Base-by-base conservation (phyloP, 2,329 filamentous ascomycete genomes). In the Aureobasidium pullulans region DNA sequence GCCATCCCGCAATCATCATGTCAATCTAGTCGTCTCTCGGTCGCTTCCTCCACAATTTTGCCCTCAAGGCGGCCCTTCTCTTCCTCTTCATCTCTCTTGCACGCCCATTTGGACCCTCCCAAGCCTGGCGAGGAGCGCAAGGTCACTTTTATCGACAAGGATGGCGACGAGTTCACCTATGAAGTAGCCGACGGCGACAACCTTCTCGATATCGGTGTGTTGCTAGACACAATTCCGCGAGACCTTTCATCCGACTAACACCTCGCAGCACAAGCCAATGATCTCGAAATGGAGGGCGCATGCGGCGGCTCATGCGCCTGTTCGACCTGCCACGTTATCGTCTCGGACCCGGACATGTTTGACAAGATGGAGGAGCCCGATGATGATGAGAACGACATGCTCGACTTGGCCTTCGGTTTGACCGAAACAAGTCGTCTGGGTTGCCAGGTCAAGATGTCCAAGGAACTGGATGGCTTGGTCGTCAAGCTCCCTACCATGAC, bases 251-350 rank as follows among this genome's bases (percentile, higher is more conserved):
- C 36, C 10, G 6, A 29, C 44, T 49, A 34, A 49, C 56, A 31
- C 6, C 9, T n/a, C 10, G n/a, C 16, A 59, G 57, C 93, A 23
- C 93, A 96, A 72, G 90, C 88, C 47, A 84, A 97, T 73, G 93
- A 97, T 70, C 79, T 99, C 43, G 94, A 99, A 73, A 97, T 99
- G 93, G 94, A 99, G 79, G 84, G 94, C 62, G 94, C 94, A 11
- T 99, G 94, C 70, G 94, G 94, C 66, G 94, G 91, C 23, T 94
- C 89, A 36, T 96, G 91, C 75, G 91, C 91, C 58, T 96, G 91
- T 77, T 94, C 89, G 60, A 96, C 91, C 6, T 96, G 91, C 77
- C 91, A 96, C 75, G 87, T 96, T 60, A 91, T 96, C 63, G 88
- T 96, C 39, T 75, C 83, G 61, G 84, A 88, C 68, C 84, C 89